Evolutionary conservation across 2,329 filamentous ascomycete genomes (phyloP), one percentile per base, ranked within the genome.

Genomic region (Cadophora sp.): DNA sequence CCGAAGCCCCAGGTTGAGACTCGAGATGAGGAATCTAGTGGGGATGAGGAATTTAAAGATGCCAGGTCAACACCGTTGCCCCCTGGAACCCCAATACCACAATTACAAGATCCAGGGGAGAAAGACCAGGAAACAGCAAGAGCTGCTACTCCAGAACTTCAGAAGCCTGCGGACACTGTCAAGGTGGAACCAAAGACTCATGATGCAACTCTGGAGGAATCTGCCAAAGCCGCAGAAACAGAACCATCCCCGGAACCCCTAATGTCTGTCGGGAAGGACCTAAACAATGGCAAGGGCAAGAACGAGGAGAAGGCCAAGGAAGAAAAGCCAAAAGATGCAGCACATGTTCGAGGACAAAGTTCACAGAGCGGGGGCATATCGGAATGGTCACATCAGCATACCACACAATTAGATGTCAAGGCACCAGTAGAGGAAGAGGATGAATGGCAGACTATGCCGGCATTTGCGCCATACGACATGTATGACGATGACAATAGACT

Each of bases 401-500:
- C 89, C 18, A 83, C 87, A 69, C 83, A 50, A 13, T 76, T 85
- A 48, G 81, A 87, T 14, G 80, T 84, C 14, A 68, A 81, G 85
- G 55, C 81, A 83, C 64, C 68, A 14, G 79, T 85, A 2, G 82
- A 86, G 13, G 88, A 88, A 6, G 91, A 91, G n/a, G 89, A 82
- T 1, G 88, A 85, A 61, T 99, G 96, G 96, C 93, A 97, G 81
- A 87, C 88, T 2, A 99, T 99, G 96, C 96, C 95, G 1, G 89
- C 96, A 1, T 93, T 94, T 75, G 96, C 94, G 8, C 91, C 91
- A 45, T 96, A 96, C 77, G 95, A 98, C 79, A 91, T 97, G 72
- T 99, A 98, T 79, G 93, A 99, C 77, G 96, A 99, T 75, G 90
- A 97, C 78, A 92, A 97, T 73, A 92, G 87, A 72, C 84, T 99